These are phyloP conservation scores for Cucurbita argyrosperma DNA, from an alignment of 306 rosid genomes.

Conservation along the genomic window DNA sequence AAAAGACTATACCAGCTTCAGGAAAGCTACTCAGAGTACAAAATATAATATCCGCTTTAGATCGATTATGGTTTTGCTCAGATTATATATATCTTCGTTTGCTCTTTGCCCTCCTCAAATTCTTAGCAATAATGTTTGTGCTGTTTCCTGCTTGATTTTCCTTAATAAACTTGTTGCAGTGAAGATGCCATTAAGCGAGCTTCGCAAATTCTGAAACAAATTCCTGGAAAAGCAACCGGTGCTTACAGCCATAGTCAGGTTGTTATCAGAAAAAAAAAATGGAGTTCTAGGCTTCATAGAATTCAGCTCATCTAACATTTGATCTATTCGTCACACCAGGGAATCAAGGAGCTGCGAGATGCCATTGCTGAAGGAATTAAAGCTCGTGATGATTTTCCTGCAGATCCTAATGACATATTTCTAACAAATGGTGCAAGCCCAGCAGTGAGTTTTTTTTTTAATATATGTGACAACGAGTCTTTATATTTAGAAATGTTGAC, in stretches of 20 bases:
- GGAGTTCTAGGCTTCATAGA: not conserved
- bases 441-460: constrained; percentile 30
- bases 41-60: not conserved
- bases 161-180: constrained; percentile 25
- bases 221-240: constrained; percentile 91
- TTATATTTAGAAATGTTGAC: not conserved
- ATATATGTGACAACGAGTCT: not conserved
- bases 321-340: constrained; percentile 32
- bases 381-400: constrained; percentile 77
- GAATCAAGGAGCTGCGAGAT: constrained; percentile 77
- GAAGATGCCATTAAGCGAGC: constrained; percentile 65
- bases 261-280: constrained; percentile 6
- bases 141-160: not conserved
- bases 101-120: not conserved
- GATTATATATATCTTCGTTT: not conserved
- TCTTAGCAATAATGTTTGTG: not conserved
- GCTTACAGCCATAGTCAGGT: constrained; percentile 98
- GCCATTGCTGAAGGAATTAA: constrained; percentile 67
- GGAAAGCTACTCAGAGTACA: not conserved
- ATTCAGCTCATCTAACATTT: not conserved
- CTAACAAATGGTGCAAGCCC: constrained; percentile 98
- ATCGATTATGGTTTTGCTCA: not conserved
- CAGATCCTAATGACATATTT: constrained; percentile 65
- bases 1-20: not conserved
- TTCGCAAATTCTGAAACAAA: constrained; percentile 58